Conservation (phyloP, 2,329 filamentous ascomycete species). For the Hypoxylon sp. region DNA sequence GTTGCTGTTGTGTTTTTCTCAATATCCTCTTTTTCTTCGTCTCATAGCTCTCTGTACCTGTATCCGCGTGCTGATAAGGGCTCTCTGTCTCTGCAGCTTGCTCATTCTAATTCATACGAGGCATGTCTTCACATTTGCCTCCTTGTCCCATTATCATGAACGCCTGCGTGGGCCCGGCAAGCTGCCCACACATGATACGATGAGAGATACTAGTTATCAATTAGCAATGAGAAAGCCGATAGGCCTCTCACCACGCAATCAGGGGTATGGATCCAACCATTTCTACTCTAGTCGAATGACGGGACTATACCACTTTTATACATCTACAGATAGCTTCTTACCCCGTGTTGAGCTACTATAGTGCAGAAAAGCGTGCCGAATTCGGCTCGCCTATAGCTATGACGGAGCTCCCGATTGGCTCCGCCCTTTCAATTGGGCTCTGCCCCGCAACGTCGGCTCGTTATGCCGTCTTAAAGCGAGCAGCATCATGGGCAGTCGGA, state of each 20-base stretch:
- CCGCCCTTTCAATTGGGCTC: slow-evolving; percentile 12
- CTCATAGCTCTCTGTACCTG: neutral
- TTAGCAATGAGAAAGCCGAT: neutral
- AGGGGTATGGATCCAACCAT: slow-evolving; percentile 6
- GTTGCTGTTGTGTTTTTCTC: neutral
- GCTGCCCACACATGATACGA: neutral
- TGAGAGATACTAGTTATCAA: neutral
- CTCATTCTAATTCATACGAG: neutral
- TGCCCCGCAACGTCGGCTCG: slow-evolving; percentile 22
- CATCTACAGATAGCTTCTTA: too few species aligned
- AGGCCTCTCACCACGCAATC: neutral
- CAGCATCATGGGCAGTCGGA: slow-evolving; percentile 30
- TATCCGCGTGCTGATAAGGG: neutral
- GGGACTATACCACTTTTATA: too few species aligned
- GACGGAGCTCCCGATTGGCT: slow-evolving; percentile 25
- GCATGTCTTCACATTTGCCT: neutral
- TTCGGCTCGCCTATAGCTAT: slow-evolving; percentile 29
- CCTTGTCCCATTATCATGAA: neutral
- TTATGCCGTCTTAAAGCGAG: slow-evolving; percentile 39
- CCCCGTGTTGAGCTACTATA: slow-evolving; percentile 1
- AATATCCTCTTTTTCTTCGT: neutral
- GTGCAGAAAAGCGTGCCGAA: slow-evolving; percentile 30
- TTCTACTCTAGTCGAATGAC: slow-evolving; percentile 4
- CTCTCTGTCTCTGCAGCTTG: neutral
- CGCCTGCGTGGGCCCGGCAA: neutral